Percentiles rank a stretch among this genome's conserved stretches.
Conservation (phyloP, 768 basidiomycete species). For the Kwoniella sp. region DNA sequence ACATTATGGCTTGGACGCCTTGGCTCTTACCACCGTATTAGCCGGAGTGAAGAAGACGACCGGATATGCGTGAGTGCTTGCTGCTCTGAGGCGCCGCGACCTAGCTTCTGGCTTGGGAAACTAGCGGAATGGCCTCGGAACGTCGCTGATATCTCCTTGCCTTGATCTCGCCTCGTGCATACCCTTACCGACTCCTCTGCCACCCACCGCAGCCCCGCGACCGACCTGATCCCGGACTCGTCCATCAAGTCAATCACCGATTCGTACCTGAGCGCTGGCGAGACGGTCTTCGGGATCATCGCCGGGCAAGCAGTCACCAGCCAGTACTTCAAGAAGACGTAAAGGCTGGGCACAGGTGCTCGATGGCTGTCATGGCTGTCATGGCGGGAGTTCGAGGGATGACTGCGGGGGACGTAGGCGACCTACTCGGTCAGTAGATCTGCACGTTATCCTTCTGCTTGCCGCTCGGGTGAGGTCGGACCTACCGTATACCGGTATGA, state of each 20-base stretch:
- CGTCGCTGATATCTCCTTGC: not conserved
- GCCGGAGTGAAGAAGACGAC: slow-evolving; percentile 87
- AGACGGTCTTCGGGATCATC: slow-evolving; percentile 79
- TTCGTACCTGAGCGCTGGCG: slow-evolving; percentile 77
- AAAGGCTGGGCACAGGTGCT: slow-evolving; percentile 1
- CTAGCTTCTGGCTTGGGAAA: no score
- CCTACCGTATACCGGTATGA: no score
- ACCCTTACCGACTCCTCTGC: not conserved
- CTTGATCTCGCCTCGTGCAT: not conserved
- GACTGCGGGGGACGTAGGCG: no score
- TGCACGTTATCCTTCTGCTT: not conserved
- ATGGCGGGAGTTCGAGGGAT: no score
- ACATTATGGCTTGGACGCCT: slow-evolving; percentile 79
- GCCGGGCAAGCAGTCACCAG: slow-evolving; percentile 83
- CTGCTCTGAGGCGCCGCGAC: no score
- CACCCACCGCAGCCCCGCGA: slow-evolving; percentile 58
- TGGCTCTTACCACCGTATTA: slow-evolving; percentile 78
- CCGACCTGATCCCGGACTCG: slow-evolving; percentile 67
- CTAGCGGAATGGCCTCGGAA: not conserved
- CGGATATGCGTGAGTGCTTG: slow-evolving; percentile 85
- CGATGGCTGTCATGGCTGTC: no score
- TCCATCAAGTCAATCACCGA: slow-evolving; percentile 73
- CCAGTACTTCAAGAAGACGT: slow-evolving; percentile 58
- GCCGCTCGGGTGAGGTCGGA: no score
- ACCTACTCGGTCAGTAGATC: not conserved